Evolutionary conservation across 2,329 filamentous ascomycete genomes (phyloP), one percentile per base, ranked within the genome.

Genomic region (Helotiales sp.): DNA sequence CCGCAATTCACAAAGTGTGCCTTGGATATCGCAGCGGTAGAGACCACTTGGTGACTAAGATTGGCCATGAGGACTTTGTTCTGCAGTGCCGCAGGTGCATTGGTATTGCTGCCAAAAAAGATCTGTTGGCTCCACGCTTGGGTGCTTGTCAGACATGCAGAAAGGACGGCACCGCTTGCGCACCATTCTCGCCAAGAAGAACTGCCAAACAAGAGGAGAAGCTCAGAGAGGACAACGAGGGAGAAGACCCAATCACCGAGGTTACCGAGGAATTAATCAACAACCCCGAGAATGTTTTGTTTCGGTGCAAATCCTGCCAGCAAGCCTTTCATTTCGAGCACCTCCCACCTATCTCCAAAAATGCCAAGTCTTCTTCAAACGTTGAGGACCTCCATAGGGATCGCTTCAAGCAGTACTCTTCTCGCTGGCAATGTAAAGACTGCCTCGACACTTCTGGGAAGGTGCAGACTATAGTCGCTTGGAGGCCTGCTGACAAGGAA

Each of bases 41-140:
- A 59, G 91, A 96, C n/a, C 95, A 98, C 71, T 76, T 95, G 33
- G 91, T 91, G 9, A 98, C 92, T 24, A 99, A 98, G 71, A 74
- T 97, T 52, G 86, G 79, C 2, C 78, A 88, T 1, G 85, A 88
- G 2, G 75, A 88, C 34, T 98, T 96, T 66, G 87, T 99, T 15
- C 76, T 99, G 36, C 95, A 99, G 71, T 99, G 95, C 75, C 88
- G 86, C 63, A 89, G 87, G 56, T 99, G 95, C 71, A 81, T 98
- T 61, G 87, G 87, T 3, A 70, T 81, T 19, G 81, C 86, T 46
- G 77, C 78, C 60, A 86, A 85, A 69, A 93, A 89, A 67, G 91
- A 97, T 63, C 62, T 68, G 0, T 80, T 77, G 17, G 86, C 87
- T 1, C 93, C 95, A 0, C 81, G 86, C 59, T 81, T 91, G 46